These are phyloP conservation scores for Cutaneotrichosporon cavernicola DNA, from an alignment of 1,284 basidiomycete genomes.

Conservation along the genomic window DNA sequence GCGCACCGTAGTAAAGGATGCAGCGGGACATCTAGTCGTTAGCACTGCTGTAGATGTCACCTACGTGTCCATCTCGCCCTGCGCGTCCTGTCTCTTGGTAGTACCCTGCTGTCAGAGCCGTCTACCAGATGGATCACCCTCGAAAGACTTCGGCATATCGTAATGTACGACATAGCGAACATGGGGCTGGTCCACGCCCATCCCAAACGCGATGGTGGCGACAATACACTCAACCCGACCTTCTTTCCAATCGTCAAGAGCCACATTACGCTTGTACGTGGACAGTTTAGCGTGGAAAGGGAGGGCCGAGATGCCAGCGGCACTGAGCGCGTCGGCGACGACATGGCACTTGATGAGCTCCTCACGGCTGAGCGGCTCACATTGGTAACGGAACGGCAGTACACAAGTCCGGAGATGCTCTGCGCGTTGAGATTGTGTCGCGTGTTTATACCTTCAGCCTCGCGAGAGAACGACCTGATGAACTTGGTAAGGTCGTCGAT, in stretches of 20 bases:
- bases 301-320: slow-evolving; percentile 65
- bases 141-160: slow-evolving; percentile 79
- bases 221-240: slow-evolving; percentile 55
- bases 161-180: slow-evolving; percentile 61
- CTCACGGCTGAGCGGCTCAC: slow-evolving; percentile 17
- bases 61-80: slow-evolving; percentile 75
- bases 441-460: slow-evolving; percentile 30
- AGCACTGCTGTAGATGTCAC: slow-evolving; percentile 33
- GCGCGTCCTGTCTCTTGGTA: slow-evolving; percentile 87
- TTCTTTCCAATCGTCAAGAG: slow-evolving; percentile 62
- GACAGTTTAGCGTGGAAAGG: slow-evolving; percentile 72
- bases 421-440: slow-evolving; percentile 29
- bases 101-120: slow-evolving; percentile 59
- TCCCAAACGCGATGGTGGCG: slow-evolving; percentile 76
- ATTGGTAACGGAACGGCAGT: slow-evolving; percentile 60
- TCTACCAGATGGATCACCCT: slow-evolving; percentile 58
- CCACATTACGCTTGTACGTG: slow-evolving; percentile 55
- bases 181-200: slow-evolving; percentile 82
- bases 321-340: slow-evolving; percentile 62
- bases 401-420: slow-evolving; percentile 73
- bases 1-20: slow-evolving; percentile 73
- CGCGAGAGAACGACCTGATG: slow-evolving; percentile 54
- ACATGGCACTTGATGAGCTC: slow-evolving; percentile 18
- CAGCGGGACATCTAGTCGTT: slow-evolving; percentile 69
- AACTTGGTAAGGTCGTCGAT: slow-evolving; percentile 63